Percentiles rank a stretch among this genome's conserved stretches.
Evolutionary conservation across 1,139 yeast genomes (phyloP).

Genomic region (Protomyces pachydermus): DNA sequence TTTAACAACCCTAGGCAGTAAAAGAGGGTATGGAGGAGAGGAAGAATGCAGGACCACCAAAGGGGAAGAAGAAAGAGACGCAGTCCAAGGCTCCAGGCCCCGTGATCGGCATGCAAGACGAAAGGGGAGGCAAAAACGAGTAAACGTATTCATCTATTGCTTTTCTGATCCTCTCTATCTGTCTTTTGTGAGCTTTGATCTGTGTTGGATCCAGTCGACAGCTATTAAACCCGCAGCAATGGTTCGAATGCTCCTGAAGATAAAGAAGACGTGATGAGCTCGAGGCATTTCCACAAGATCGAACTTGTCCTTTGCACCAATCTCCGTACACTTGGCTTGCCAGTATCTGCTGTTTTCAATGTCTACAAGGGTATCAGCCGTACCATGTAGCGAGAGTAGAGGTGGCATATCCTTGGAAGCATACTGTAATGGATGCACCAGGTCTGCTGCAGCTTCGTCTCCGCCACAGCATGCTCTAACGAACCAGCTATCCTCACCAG

Average conservation of each 20-base stretch:
- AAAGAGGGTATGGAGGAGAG: background rate
- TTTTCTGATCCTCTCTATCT: background rate
- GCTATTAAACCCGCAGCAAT: conserved; percentile 1
- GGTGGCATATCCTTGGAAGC: conserved; percentile 10
- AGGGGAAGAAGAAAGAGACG: background rate
- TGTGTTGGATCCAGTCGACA: conserved; percentile 10
- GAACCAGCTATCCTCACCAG: background rate
- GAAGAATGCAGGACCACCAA: conserved; percentile 4
- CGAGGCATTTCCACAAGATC: background rate
- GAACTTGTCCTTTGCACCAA: background rate
- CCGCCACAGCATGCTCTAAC: conserved; percentile 5
- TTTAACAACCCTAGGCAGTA: background rate
- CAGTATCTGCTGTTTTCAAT: background rate
- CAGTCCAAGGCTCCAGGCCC: background rate
- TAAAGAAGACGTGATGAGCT: conserved; percentile 1
- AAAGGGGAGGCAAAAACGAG: conserved; percentile 8
- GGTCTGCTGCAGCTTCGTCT: background rate
- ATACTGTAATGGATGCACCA: background rate
- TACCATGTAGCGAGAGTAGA: conserved; percentile 5
- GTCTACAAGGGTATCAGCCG: conserved; percentile 1
- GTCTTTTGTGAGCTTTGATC: background rate
- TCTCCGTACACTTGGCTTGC: background rate
- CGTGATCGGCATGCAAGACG: conserved; percentile 25
- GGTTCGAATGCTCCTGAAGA: conserved; percentile 4
- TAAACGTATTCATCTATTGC: background rate